These are phyloP conservation scores for Prototheca wickerhamii DNA, from an alignment of 163 green algal species.

Conservation along the genomic window DNA sequence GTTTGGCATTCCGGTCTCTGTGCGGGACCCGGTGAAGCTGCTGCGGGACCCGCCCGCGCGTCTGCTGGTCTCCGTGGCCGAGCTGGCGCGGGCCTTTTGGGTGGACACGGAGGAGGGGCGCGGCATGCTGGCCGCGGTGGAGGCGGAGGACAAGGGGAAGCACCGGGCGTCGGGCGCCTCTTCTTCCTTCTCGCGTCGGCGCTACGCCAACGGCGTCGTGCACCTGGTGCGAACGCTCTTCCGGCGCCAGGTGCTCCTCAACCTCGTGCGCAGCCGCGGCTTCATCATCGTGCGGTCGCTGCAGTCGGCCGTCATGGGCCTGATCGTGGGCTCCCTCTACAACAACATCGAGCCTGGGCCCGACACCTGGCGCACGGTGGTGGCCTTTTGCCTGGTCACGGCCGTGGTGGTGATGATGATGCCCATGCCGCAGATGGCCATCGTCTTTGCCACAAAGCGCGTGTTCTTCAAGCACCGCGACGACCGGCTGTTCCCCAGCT, in stretches of 20 bases:
- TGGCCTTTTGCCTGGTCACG: conserved; percentile 27
- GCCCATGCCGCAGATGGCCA: conserved; percentile 25
- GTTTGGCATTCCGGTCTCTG: conserved; percentile 5
- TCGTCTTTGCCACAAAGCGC: conserved; percentile 32
- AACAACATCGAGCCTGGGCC: conserved; percentile 1
- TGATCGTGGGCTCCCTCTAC: conserved; percentile 46
- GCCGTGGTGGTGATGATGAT: conserved; percentile 34
- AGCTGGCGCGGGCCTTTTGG: conserved; percentile 55
- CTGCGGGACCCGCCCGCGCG: conserved; percentile 14
- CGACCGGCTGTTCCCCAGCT: conserved; percentile 32
- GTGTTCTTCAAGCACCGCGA: conserved; percentile 51
- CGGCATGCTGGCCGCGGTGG: background rate
- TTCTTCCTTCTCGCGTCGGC: no score
- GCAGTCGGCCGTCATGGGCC: conserved; percentile 29
- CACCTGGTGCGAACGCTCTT: conserved; percentile 15
- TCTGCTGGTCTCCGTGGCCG: conserved; percentile 39
- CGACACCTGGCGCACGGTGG: conserved; percentile 22
- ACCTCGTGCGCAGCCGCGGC: conserved; percentile 35
- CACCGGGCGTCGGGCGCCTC: no score
- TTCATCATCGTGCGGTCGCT: conserved; percentile 33
- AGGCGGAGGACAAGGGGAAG: background rate
- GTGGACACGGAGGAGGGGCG: background rate
- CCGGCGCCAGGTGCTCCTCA: conserved; percentile 21
- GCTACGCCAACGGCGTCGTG: conserved; percentile 37
- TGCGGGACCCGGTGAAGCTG: background rate